Evolutionary conservation across 1,284 basidiomycete genomes (phyloP), one percentile per base, ranked within the genome.

Genomic region (Xerocomus cyaneibrunnescens): DNA sequence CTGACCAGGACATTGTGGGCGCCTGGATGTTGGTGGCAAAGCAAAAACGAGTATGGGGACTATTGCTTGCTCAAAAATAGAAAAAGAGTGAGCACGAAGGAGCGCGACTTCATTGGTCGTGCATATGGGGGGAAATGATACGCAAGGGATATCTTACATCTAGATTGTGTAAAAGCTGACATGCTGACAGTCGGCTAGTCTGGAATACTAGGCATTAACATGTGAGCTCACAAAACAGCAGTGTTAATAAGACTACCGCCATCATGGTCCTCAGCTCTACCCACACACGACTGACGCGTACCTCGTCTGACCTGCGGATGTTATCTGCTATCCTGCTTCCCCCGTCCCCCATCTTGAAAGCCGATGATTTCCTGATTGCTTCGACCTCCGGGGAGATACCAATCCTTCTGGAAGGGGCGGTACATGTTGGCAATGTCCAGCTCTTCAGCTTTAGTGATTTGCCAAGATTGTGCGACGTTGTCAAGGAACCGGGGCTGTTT

Each of bases 1-100:
- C 71, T 92, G 60, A 85, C 87, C 32, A 77, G 94, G 45, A 77
- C 82, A 28, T 72, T 96, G 51, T 94, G 89, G 85, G 68, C 89
- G 45, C 94, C 93, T 5, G 81, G 84, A 7, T 69, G 75, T 36
- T 69, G 71, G 51, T 92, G 88, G 89, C 78, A 82, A 62, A 68
- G 62, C 45, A 64, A 67, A 57, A 89, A 89, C 63, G 77, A 76
- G 58, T 88, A 75, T 65, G 87, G 87, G 2, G 85, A 89, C 55
- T 88, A 85, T 62, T 89, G 87, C 62, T 62, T 89, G 57, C 73
- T 89, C 53, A 81, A 72, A 63, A 84, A 87, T 55, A 73, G 61
- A 54, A 67, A 60, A 54, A 72, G 64, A 25, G 71, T 81, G 50
- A 62, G 57, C 43, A 56, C 48, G 49, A 82, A 80, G 62, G 73